phyloP scores from a whole-genome alignment of 2,329 filamentous ascomycete species.

The Talaromyces piceae region DNA sequence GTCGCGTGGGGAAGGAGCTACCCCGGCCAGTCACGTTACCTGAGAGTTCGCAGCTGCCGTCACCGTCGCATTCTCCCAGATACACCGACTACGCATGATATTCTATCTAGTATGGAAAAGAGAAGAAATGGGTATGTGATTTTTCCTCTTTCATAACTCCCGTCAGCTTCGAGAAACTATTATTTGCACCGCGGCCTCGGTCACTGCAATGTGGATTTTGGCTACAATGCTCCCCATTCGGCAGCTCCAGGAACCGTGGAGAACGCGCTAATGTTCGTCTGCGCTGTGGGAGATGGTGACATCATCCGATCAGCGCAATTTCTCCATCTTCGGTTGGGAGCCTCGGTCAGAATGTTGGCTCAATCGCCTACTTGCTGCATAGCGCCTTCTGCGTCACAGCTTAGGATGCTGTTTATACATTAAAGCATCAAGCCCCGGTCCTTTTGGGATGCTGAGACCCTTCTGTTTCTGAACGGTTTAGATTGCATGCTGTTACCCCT shows the following conservation, averaged over 20 bases:
- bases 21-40: neutral
- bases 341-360: no score
- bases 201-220: neutral
- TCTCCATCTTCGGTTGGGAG: neutral
- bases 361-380: neutral
- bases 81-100: no score
- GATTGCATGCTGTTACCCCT: neutral
- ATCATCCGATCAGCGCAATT: neutral
- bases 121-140: no score
- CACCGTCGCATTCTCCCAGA: no score
- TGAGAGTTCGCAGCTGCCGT: neutral
- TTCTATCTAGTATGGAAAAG: no score
- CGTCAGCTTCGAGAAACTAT: no score
- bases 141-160: no score
- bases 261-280: neutral
- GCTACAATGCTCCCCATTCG: neutral
- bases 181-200: no score
- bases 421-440: no score
- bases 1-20: neutral
- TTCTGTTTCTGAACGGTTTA: no score
- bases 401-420: neutral
- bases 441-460: no score
- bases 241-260: neutral
- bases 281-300: neutral
- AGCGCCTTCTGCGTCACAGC: neutral